phyloP scores from a whole-genome alignment of 495 filamentous ascomycete species.

The Aspergillus wentii region DNA sequence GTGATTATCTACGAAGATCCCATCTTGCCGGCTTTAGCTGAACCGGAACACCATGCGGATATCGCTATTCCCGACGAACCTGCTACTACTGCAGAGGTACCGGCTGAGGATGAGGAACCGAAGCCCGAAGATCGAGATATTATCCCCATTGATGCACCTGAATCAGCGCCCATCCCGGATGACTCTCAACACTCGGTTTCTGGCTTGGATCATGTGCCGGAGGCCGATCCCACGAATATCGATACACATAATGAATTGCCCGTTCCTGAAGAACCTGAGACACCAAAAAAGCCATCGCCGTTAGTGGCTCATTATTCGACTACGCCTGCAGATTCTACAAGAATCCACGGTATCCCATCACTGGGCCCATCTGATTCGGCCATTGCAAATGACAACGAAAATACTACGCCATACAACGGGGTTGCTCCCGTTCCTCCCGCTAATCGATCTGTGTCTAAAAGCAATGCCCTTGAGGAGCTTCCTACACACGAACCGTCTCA shows the following conservation, averaged over 20 bases:
- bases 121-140: neutral
- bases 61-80: neutral
- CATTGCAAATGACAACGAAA: slow-evolving; percentile 20
- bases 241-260: neutral
- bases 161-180: too few species aligned
- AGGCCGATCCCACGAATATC: neutral
- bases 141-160: neutral
- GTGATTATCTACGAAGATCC: slow-evolving; percentile 43
- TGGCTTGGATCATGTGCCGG: too few species aligned
- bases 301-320: neutral
- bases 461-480: slow-evolving; percentile 22
- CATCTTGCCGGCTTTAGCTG: slow-evolving; percentile 2
- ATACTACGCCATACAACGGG: slow-evolving; percentile 15
- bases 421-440: slow-evolving; percentile 10
- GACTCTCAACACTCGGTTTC: too few species aligned
- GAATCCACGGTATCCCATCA: too few species aligned
- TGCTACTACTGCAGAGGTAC: too few species aligned
- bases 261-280: neutral
- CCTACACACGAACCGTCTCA: slow-evolving; percentile 27
- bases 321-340: neutral
- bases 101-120: too few species aligned
- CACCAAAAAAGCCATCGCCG: neutral
- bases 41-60: neutral
- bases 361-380: neutral
- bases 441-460: slow-evolving; percentile 16